Evolutionary conservation across 208 protist genomes (phyloP).

Genomic region (Novymonas esmeraldas): DNA sequence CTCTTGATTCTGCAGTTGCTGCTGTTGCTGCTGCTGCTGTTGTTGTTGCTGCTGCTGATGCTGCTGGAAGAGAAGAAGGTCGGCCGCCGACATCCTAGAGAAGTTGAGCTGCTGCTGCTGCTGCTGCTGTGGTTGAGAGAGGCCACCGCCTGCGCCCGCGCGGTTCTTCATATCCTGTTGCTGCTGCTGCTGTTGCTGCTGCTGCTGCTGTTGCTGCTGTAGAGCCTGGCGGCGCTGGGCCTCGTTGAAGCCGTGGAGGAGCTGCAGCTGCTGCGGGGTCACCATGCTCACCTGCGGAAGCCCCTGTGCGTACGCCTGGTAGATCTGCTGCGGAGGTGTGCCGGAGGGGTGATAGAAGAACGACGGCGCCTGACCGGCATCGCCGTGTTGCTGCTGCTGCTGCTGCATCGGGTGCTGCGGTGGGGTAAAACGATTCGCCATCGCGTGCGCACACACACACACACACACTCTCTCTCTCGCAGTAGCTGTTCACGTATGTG

Average conservation of each 20-base stretch:
- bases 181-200: slow-evolving; percentile 31
- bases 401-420: slow-evolving; percentile 17
- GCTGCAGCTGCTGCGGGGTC: slow-evolving; percentile 10
- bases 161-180: slow-evolving; percentile 17
- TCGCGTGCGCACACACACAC: not conserved
- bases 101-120: slow-evolving; percentile 28
- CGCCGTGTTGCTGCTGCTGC: slow-evolving; percentile 17
- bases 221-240: slow-evolving; percentile 10
- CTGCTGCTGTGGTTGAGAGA: slow-evolving; percentile 30
- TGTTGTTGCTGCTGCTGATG: slow-evolving; percentile 19
- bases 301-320: slow-evolving; percentile 12
- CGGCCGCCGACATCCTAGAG: not conserved
- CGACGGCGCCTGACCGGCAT: slow-evolving; percentile 18
- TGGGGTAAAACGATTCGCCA: slow-evolving; percentile 18
- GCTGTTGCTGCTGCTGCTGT: slow-evolving; percentile 8
- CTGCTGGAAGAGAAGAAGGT: slow-evolving; percentile 6
- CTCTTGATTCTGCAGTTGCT: slow-evolving; percentile 10
- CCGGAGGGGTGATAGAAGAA: slow-evolving; percentile 31
- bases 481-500: no score
- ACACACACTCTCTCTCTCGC: no score
- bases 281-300: slow-evolving; percentile 12
- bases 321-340: slow-evolving; percentile 36
- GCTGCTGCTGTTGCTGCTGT: slow-evolving; percentile 30
- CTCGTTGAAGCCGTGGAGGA: slow-evolving; percentile 27
- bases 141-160: not conserved